Evolutionary conservation across 768 basidiomycete species (phyloP).

Genomic region (Nidularia sp.): DNA sequence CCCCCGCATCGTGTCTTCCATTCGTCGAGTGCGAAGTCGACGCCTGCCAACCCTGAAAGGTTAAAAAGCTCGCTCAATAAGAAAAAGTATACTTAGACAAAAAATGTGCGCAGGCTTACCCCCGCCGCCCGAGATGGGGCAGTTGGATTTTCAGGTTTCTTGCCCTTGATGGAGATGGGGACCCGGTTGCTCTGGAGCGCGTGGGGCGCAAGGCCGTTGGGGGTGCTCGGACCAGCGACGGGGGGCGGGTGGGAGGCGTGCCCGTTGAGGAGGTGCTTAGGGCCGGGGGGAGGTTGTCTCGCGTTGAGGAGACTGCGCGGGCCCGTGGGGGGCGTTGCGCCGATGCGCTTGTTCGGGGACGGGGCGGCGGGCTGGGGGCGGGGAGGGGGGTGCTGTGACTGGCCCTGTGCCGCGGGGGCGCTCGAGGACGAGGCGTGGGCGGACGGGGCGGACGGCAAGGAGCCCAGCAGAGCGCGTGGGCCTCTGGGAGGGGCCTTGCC

Average conservation of each 20-base stretch:
- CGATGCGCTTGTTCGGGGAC: slow-evolving; percentile 35
- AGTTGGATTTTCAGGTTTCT: slow-evolving; percentile 20
- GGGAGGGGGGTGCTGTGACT: slow-evolving; percentile 22
- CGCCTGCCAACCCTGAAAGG: slow-evolving; percentile 19
- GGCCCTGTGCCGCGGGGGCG: slow-evolving; percentile 18
- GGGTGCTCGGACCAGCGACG: slow-evolving; percentile 11
- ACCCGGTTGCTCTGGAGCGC: slow-evolving; percentile 23
- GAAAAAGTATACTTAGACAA: slow-evolving; percentile 4
- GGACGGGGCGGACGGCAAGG: slow-evolving; percentile 32
- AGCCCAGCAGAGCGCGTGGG: slow-evolving; percentile 61
- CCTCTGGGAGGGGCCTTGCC: slow-evolving; percentile 76
- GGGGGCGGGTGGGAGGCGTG: slow-evolving; percentile 7
- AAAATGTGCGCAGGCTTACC: slow-evolving; percentile 14
- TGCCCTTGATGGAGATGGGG: slow-evolving; percentile 34
- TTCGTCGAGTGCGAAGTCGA: slow-evolving; percentile 19
- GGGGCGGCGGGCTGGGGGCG: slow-evolving; percentile 12
- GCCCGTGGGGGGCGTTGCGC: slow-evolving; percentile 58
- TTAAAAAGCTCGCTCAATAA: background rate
- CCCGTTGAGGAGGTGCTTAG: slow-evolving; percentile 44
- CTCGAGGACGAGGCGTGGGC: slow-evolving; percentile 26
- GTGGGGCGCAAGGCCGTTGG: slow-evolving; percentile 17
- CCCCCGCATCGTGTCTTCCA: slow-evolving; percentile 15
- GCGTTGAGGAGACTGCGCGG: slow-evolving; percentile 53
- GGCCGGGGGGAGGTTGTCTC: slow-evolving; percentile 21
- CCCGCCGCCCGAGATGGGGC: slow-evolving; percentile 6